phyloP scores from a whole-genome alignment of 2,329 filamentous ascomycete species.

The Clonostachys solani region DNA sequence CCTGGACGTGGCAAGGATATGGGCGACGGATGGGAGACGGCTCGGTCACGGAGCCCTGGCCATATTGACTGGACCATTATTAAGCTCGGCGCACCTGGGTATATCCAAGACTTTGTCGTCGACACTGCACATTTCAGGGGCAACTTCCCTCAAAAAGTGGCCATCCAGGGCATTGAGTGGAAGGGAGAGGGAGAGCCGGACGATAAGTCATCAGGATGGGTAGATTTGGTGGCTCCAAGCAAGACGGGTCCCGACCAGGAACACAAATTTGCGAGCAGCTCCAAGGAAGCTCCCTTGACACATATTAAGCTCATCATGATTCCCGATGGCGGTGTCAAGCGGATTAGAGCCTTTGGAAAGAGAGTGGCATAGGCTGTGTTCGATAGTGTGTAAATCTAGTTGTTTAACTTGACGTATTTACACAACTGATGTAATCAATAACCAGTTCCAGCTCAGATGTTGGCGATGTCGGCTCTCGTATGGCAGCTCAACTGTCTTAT shows the following conservation, averaged over 20 bases:
- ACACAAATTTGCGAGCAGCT: slow-evolving; percentile 57
- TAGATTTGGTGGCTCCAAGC: slow-evolving; percentile 59
- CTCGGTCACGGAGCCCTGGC: slow-evolving; percentile 63
- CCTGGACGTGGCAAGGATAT: slow-evolving; percentile 78
- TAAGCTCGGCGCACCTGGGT: slow-evolving; percentile 62
- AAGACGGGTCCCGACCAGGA: slow-evolving; percentile 71
- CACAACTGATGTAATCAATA: too few species aligned
- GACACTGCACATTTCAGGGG: slow-evolving; percentile 82
- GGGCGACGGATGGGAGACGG: slow-evolving; percentile 87
- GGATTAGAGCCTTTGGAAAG: slow-evolving; percentile 54
- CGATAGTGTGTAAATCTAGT: too few species aligned
- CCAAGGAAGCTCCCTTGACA: slow-evolving; percentile 60
- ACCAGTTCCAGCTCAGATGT: too few species aligned
- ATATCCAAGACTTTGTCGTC: slow-evolving; percentile 63
- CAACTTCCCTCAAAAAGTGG: slow-evolving; percentile 77
- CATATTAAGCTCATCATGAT: slow-evolving; percentile 91
- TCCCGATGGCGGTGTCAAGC: slow-evolving; percentile 89
- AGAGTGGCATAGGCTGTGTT: slow-evolving; percentile 11
- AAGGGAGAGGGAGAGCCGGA: slow-evolving; percentile 47
- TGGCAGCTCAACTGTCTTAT: too few species aligned
- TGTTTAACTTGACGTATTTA: too few species aligned
- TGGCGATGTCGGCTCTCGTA: too few species aligned
- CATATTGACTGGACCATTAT: slow-evolving; percentile 83
- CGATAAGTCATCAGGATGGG: slow-evolving; percentile 58
- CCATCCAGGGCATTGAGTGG: slow-evolving; percentile 59